Evolutionary conservation across 352 stramenopile species (phyloP).

Genomic region (Plasmopara viticola): DNA sequence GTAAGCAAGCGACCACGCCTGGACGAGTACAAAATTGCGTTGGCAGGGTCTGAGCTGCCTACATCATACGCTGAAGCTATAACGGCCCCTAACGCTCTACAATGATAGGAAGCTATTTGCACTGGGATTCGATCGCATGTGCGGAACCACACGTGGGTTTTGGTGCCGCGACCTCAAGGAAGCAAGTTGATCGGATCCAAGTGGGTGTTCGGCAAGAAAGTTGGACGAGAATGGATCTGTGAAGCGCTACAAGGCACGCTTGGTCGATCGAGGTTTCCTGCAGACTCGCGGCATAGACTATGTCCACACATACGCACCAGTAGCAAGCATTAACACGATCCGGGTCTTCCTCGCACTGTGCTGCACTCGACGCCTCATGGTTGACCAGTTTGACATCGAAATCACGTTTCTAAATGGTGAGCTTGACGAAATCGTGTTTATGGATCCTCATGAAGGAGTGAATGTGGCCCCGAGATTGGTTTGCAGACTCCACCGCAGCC

Average conservation of each 20-base stretch:
- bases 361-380: neutral
- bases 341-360: slow-evolving; percentile 15
- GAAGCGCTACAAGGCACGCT: slow-evolving; percentile 22
- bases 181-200: slow-evolving; percentile 7
- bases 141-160: slow-evolving; percentile 17
- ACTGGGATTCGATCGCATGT: neutral
- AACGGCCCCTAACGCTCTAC: neutral
- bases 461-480: slow-evolving; percentile 12
- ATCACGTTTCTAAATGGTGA: slow-evolving; percentile 22
- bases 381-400: slow-evolving; percentile 2
- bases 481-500: slow-evolving; percentile 15
- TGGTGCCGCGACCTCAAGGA: slow-evolving; percentile 1
- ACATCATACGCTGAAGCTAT: neutral
- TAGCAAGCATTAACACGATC: slow-evolving; percentile 19
- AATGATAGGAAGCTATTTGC: neutral
- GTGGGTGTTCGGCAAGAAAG: slow-evolving; percentile 18
- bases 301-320: slow-evolving; percentile 22
- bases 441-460: slow-evolving; percentile 13
- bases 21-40: neutral
- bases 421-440: slow-evolving; percentile 21
- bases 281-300: too few relatives aligned
- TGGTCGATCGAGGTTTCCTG: slow-evolving; percentile 18
- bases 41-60: neutral
- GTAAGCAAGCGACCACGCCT: neutral
- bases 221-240: slow-evolving; percentile 12